phyloP scores from a whole-genome alignment of 495 filamentous ascomycete species.

The Glonium stellatum region DNA sequence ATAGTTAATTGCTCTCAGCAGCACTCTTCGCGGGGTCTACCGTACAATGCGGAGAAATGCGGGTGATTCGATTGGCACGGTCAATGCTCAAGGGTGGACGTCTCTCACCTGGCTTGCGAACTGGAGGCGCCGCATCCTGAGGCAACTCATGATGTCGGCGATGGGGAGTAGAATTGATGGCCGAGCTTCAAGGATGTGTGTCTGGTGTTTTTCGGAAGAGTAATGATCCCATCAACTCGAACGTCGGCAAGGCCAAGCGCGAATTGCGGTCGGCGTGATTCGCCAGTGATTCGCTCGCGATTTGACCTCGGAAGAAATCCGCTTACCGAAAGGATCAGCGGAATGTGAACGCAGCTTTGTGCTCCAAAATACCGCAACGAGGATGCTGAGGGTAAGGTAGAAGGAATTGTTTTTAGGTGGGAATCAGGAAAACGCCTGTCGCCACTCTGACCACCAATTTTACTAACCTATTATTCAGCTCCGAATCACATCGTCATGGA shows the following conservation, averaged over 20 bases:
- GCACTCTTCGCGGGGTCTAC: slow-evolving; percentile 13
- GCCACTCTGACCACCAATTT: background rate
- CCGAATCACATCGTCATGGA: slow-evolving; percentile 3
- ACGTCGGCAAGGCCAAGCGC: background rate
- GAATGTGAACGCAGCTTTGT: background rate
- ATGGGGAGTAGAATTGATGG: slow-evolving; percentile 14
- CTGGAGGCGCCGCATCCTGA: slow-evolving; percentile 27
- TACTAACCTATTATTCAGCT: background rate
- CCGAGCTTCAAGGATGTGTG: slow-evolving; percentile 2
- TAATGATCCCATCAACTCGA: slow-evolving; percentile 2
- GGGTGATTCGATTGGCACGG: slow-evolving; percentile 6
- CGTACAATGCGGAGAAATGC: slow-evolving; percentile 15
- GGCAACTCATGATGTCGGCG: slow-evolving; percentile 26
- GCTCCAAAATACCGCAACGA: background rate
- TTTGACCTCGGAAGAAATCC: slow-evolving; percentile 1
- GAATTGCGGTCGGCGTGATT: slow-evolving; percentile 15
- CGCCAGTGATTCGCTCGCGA: slow-evolving; percentile 16
- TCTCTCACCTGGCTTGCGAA: slow-evolving; percentile 27
- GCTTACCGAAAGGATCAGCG: background rate
- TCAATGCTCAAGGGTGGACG: background rate
- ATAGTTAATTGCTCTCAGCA: background rate
- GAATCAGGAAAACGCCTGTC: background rate
- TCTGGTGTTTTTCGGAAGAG: slow-evolving; percentile 3
- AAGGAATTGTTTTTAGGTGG: background rate
- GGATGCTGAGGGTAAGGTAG: background rate